Base-by-base conservation (phyloP, 345 rosid genomes). In the Durio zibethinus region DNA sequence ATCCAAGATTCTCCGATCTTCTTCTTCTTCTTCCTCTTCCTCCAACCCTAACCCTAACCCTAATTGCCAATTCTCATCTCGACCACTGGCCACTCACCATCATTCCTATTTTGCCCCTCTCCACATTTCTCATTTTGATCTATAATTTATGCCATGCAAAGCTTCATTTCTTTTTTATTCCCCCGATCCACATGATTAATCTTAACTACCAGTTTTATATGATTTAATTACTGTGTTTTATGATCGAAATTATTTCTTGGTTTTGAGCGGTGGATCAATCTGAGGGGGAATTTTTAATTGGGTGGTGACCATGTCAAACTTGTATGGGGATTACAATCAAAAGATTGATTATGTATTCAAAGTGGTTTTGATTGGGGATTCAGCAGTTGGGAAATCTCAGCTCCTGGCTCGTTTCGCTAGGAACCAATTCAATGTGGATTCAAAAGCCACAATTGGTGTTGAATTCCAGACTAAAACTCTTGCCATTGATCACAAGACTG, bases 401-500 rank as follows among this genome's bases (percentile, higher is more conserved):
- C 86, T 90, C 16, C 85, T 90, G 43, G 88, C 90, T 0, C 85
- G 94, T 61, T 90, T 90, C 66, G 76, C 94, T 1, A 81, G 94
- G 77, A 90, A 90, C 72, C 88, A 90, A 81, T 90, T 90, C 78
- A 88, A 84, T 76, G 79, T 85, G 54, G 94, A 88, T 80, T 87
- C 94, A 2, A 90, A 90, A 76, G 94, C 94, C 63, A 90, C 92
- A 4, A 90, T 90, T 45, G 92, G 94, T 1, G 94, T 90, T 52
- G 94, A 90, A 74, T 88, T 90, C 74, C 94, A 90, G 83, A 90
- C 94, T 12, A 90, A 88, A 79, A 90, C 94, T n/a, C 92, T 90
- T 23, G 60, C 82, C 35, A 85, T 90, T 59, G 92, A 90, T 83
- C 71, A 90, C 66, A 88, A 87, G 84, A 88, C 89, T n/a, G 89